Evolutionary conservation across 2,329 filamentous ascomycete genomes (phyloP).

Genomic region (Fusarium xyrophilum): DNA sequence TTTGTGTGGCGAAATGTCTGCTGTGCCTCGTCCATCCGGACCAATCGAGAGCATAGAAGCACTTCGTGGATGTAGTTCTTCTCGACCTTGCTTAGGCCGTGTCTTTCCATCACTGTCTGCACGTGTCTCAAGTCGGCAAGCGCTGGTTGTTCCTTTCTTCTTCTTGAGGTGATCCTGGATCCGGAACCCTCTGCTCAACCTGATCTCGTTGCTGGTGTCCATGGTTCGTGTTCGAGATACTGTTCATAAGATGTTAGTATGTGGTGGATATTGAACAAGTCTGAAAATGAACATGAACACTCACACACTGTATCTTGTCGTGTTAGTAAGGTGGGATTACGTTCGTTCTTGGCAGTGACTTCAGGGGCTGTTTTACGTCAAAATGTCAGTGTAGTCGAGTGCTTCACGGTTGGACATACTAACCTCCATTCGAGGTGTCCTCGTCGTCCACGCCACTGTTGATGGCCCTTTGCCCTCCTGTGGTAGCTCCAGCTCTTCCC

Average conservation of each 20-base stretch:
- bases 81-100: conserved; percentile 6
- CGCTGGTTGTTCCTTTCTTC: neutral
- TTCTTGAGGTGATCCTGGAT: conserved; percentile 9
- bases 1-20: neutral
- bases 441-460: neutral
- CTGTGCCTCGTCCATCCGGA: neutral
- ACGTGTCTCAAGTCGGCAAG: conserved; percentile 5
- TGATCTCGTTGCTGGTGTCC: conserved; percentile 41
- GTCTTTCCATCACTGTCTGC: neutral
- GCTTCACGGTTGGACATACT: neutral
- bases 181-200: conserved; percentile 43
- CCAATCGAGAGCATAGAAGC: neutral
- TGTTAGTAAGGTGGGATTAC: neutral
- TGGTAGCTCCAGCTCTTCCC: neutral
- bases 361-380: conserved; percentile 4
- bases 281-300: neutral
- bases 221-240: conserved; percentile 33
- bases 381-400: neutral
- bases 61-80: neutral
- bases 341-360: neutral
- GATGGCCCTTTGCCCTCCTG: neutral
- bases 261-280: neutral
- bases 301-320: conserved; percentile 28
- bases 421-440: neutral
- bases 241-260: conserved; percentile 11